Conservation (phyloP, 805 yeast species). For the Kluyveromyces nonfermentans region DNA sequence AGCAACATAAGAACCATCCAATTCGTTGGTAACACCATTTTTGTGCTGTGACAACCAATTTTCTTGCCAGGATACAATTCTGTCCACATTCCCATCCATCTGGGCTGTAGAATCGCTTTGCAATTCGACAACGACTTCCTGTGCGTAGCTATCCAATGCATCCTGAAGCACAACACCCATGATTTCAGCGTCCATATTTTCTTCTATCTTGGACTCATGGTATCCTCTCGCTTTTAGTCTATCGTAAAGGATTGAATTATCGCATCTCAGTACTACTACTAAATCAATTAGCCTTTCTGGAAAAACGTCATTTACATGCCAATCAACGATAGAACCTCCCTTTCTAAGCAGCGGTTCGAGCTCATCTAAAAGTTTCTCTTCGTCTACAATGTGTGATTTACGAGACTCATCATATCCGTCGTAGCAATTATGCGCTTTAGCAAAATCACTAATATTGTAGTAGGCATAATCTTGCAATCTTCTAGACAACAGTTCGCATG, state of each 20-base stretch:
- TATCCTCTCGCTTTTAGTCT: slow-evolving; percentile 71
- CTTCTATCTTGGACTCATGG: slow-evolving; percentile 72
- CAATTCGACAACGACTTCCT: slow-evolving; percentile 75
- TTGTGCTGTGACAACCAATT: slow-evolving; percentile 63
- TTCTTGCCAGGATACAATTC: slow-evolving; percentile 65
- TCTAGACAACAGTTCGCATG: slow-evolving; percentile 23
- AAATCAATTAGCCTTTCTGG: slow-evolving; percentile 89
- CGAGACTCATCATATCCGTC: slow-evolving; percentile 82
- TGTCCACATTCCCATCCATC: slow-evolving; percentile 71
- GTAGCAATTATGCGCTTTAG: slow-evolving; percentile 64
- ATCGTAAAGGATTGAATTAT: slow-evolving; percentile 62
- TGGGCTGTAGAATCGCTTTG: slow-evolving; percentile 63
- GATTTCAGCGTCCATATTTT: slow-evolving; percentile 91
- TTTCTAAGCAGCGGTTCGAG: slow-evolving; percentile 66
- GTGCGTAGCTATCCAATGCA: slow-evolving; percentile 73
- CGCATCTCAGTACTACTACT: slow-evolving; percentile 80
- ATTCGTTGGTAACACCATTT: slow-evolving; percentile 50
- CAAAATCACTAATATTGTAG: slow-evolving; percentile 69
- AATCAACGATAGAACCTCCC: slow-evolving; percentile 89
- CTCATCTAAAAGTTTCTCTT: slow-evolving; percentile 74
- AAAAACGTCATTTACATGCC: slow-evolving; percentile 96
- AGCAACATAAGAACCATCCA: slow-evolving; percentile 10
- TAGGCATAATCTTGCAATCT: slow-evolving; percentile 34
- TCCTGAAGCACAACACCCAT: slow-evolving; percentile 88
- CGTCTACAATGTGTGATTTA: slow-evolving; percentile 85